Evolutionary conservation across 371 early-diverging fungal species (phyloP), one percentile per base, ranked within the genome.

Genomic region (Mortierella sp.): DNA sequence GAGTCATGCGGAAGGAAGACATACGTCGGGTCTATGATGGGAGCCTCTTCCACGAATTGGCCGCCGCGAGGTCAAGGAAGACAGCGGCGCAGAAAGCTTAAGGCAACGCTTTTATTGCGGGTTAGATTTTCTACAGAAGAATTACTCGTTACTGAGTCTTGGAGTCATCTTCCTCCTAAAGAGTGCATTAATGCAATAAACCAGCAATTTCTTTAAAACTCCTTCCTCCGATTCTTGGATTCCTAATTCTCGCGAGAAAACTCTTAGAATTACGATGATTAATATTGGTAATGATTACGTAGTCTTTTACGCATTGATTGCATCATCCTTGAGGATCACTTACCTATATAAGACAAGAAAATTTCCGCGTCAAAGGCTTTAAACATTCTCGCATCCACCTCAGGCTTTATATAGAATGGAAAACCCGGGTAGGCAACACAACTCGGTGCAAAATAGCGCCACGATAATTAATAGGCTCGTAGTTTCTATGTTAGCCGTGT

Each of bases 21-120:
- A 74, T 74, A 23, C 74, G 74, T 1, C 68, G 63, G 6, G 12
- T 74, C 51, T 74, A 47, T 49, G 74, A 74, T 47, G 74, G 67
- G 17, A 74, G 74, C 64, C 22, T 74, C 37, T 70, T 70, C 45
- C 59, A 51, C 31, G 71, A 59, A 26, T 5, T 64, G 57, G 71
- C 64, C 7, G 71, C 64, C 7, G 64, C 34, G 29, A 49, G 40
- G 53, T 37, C 40, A 37, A 17, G 17, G n/a, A 59, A 58, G 47
- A 6, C 31, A 35, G 23, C 31, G 59, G 47, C 15, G 15, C 15
- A 4, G 29, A 55, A 55, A 29, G 31, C 22, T 28, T 2, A 10
- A n/a, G 0, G 23, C 17, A 29, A 13, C 19, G 59, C 32, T 35
- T 17, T 59, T 17, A 8, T 9, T 59, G 15, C 19, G 26, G 23